Conservation (phyloP, 179 eudicot genomes). For the Beta macrorhiza region DNA sequence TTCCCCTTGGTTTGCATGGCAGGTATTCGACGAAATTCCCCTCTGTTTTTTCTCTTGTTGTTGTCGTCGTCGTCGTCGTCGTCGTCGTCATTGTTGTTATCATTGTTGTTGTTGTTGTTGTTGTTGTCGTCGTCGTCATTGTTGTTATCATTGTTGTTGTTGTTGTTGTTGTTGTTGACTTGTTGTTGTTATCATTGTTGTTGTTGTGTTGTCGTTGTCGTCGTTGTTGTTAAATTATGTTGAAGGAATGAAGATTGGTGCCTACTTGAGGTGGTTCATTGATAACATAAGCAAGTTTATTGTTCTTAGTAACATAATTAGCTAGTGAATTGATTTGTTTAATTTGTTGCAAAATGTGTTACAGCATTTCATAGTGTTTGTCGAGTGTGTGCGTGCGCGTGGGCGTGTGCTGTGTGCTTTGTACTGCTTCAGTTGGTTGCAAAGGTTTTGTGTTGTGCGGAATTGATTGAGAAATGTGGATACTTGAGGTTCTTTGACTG, state of each 20-base stretch:
- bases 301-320: not conserved
- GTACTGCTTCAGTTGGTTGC: not conserved
- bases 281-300: not conserved
- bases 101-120: no score
- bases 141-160: no score
- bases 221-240: not conserved
- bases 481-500: not conserved
- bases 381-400: not conserved
- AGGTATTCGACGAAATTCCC: slow-evolving; percentile 41
- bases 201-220: no score
- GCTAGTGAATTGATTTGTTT: not conserved
- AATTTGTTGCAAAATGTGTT: not conserved
- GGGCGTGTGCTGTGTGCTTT: not conserved
- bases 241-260: not conserved
- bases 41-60: not conserved
- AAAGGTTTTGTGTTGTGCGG: not conserved
- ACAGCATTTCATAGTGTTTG: not conserved
- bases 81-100: no score
- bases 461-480: not conserved
- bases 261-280: not conserved
- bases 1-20: slow-evolving; percentile 75
- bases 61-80: not conserved
- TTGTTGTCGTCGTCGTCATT: no score
- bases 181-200: not conserved
- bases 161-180: no score